Evolutionary conservation across 2,329 filamentous ascomycete genomes (phyloP).

Genomic region (Thyridium curvatum): DNA sequence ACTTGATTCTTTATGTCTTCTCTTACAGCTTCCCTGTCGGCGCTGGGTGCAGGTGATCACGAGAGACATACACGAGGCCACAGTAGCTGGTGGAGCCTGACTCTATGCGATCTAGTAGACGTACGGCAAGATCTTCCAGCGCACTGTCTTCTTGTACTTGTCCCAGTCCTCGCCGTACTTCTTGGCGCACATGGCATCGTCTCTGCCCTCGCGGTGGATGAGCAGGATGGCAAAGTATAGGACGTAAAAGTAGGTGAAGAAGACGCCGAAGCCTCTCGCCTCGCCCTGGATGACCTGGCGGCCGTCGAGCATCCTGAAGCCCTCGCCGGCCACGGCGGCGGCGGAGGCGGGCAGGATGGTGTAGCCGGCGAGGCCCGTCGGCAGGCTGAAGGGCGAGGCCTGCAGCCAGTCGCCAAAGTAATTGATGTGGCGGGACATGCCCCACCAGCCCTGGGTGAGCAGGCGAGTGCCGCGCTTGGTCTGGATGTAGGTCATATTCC

Average conservation of each 20-base stretch:
- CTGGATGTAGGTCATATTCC: constrained; percentile 73
- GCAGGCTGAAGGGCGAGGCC: constrained; percentile 78
- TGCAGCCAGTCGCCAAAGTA: constrained; percentile 90
- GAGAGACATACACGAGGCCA: too few species aligned
- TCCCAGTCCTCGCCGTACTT: constrained; percentile 90
- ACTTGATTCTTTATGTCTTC: too few species aligned
- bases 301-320: constrained; percentile 45
- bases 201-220: constrained; percentile 73
- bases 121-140: constrained; percentile 71
- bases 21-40: too few species aligned
- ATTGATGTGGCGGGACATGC: constrained; percentile 80
- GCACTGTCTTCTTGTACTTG: constrained; percentile 70
- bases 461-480: constrained; percentile 73
- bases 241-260: constrained; percentile 85
- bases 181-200: constrained; percentile 76
- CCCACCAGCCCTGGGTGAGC: constrained; percentile 84
- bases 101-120: constrained; percentile 73
- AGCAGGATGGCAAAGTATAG: constrained; percentile 79
- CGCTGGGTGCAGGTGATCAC: too few species aligned
- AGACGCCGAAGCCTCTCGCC: constrained; percentile 70
- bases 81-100: too few species aligned
- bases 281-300: constrained; percentile 61
- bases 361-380: constrained; percentile 76
- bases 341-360: constrained; percentile 51
- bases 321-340: constrained; percentile 40